Evolutionary conservation across 164 flowering plant genomes (phyloP).

Genomic region (Tetracentron sinense): DNA sequence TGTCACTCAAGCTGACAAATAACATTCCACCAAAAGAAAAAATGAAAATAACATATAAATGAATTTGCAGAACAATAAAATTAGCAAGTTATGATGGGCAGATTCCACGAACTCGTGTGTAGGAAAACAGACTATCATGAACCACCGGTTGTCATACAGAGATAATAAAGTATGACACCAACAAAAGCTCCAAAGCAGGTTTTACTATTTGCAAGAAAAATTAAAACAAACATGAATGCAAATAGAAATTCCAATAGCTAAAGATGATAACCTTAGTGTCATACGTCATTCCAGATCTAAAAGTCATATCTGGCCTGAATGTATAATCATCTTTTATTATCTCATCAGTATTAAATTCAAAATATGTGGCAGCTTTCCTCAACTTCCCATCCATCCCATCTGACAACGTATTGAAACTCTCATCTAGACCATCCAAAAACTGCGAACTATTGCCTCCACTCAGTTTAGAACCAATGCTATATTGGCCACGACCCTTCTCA

Average conservation of each 20-base stretch:
- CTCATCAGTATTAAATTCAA: slow-evolving; percentile 50
- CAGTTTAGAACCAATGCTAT: slow-evolving; percentile 17
- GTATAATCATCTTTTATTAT: slow-evolving; percentile 39
- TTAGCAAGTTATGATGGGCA: no score
- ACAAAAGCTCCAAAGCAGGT: no score
- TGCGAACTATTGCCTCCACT: slow-evolving; percentile 16
- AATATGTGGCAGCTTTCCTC: slow-evolving; percentile 61
- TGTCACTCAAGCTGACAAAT: no score
- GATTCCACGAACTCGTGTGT: no score
- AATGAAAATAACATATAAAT: not conserved
- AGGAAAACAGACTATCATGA: no score
- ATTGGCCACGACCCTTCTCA: slow-evolving; percentile 30
- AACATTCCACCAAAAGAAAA: no score
- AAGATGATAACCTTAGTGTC: slow-evolving; percentile 37
- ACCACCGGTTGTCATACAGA: no score
- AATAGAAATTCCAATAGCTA: no score
- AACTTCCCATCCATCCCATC: slow-evolving; percentile 76
- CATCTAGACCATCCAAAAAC: slow-evolving; percentile 38
- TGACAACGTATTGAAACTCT: slow-evolving; percentile 39
- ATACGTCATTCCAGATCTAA: slow-evolving; percentile 34
- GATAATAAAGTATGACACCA: no score
- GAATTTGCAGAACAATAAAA: no score
- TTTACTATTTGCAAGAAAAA: no score
- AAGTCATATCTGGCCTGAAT: slow-evolving; percentile 55
- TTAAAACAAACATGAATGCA: no score